Evolutionary conservation across 202 grass and related monocot species (phyloP), one percentile per base, ranked within the genome.

Genomic region (Schoenoplectus tabernaemontani): DNA sequence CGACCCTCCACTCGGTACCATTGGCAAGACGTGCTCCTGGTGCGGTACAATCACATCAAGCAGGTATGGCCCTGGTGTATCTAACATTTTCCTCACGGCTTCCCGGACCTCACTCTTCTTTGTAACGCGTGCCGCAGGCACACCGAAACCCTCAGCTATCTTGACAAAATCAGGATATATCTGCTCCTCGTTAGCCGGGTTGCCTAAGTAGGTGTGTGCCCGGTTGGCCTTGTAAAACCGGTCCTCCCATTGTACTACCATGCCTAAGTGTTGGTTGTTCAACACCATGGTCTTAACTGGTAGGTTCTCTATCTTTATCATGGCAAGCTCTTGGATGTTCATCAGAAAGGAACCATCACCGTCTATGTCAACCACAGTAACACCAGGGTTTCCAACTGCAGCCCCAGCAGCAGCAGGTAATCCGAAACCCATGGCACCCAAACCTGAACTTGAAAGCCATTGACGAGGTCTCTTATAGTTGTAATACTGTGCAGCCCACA

Each of bases 401-500:
- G 95, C 95, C 0, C 95, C 96, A 10, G 90, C 91, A 47, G 96
- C 96, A 60, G 96, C 91, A 4, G 96, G 96, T 41, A 98, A 81
- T 42, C 95, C 91, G 58, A 98, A 98, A 59, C 95, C 95, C 95
- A 98, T 94, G 63, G 95, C 91, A 0, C 91, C 91, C 59, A 98
- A 84, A 33, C 95, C 91, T 5, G 86, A 32, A 0, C 91, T 93
- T 37, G 95, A 86, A 39, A 98, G 78, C 95, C 89, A 94, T 33
- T 89, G 95, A 15, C 91, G 81, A 43, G 96, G 88, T n/a, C 86
- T 77, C 81, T 92, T 95, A 79, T 95, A 95, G n/a, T 82, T 89
- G 84, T 95, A 98, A 59, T 88, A 98, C 61, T 98, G 91, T 10
- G 96, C 96, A 0, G 96, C 96, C 96, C 96, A 98, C 96, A 98